Evolutionary conservation across 768 basidiomycete genomes (phyloP), one percentile per base, ranked within the genome.

Genomic region (Auriculariales sp.): DNA sequence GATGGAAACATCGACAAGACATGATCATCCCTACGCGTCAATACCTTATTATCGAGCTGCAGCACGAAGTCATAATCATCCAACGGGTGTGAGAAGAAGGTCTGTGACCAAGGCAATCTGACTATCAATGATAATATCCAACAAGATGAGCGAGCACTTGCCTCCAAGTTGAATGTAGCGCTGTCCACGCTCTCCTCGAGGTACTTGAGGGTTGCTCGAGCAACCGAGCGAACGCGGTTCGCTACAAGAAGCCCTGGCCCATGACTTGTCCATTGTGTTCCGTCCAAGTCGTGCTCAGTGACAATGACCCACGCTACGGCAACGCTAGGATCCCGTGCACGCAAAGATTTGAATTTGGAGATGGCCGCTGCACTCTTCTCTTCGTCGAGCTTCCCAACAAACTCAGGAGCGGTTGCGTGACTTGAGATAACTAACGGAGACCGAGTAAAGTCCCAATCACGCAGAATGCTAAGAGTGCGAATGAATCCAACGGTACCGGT

Each of bases 1-100:
- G 63, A 62, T 2, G 67, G 52, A 1, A 11, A 10, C 15, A 4
- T 19, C 2, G 39, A 4, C 9, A 44, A 25, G 7, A 44, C 39
- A 7, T 1, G 27, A 25, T 44, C 39, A 54, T 83, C 72, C 0
- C 73, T 71, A 19, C 88, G 77, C 1, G 89, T 78, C 2, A 90
- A 64, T 2, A 72, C 63, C 12, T 68, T 47, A 0, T 79, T 70
- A 35, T 91, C 71, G 19, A 98, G 73, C 52, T 84, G 74, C 29
- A 98, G 68, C 6, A 95, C 55, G 56, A 97, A 74, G 57, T 95
- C 83, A 59, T 95, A 99, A 57, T 92, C 85, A 2, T 77, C 69
- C 2, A 77, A 75, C 0, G 92, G 86, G 56, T 94, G 89, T 9
- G 75, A 67, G 67, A 97, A 95, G 48, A 98, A 71, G n/a, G 74